These are phyloP conservation scores for Colletotrichum horii DNA, from an alignment of 2,329 filamentous ascomycete genomes.

Conservation along the genomic window DNA sequence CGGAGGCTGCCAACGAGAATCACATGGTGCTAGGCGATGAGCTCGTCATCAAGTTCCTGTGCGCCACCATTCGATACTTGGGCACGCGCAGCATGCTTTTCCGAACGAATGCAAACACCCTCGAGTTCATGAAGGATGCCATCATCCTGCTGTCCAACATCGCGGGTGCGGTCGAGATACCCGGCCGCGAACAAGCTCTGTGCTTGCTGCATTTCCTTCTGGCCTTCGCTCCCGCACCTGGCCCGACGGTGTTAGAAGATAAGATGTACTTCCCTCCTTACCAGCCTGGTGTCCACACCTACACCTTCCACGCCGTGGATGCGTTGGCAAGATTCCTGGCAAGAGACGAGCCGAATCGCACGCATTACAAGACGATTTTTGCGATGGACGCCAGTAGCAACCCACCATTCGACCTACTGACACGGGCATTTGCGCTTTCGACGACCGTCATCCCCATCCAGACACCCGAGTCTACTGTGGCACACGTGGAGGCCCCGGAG, in stretches of 20 bases:
- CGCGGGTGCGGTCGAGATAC: conserved; percentile 78
- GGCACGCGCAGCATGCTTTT: conserved; percentile 89
- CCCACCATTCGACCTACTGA: conserved; percentile 79
- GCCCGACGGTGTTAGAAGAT: conserved; percentile 62
- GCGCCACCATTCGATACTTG: conserved; percentile 82
- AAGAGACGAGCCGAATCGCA: conserved; percentile 90
- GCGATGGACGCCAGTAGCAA: conserved; percentile 69
- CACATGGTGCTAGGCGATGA: conserved; percentile 77
- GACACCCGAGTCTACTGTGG: conserved; percentile 11
- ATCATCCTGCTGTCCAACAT: conserved; percentile 91
- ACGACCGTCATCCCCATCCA: conserved; percentile 84
- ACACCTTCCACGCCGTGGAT: conserved; percentile 89
- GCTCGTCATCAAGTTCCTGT: conserved; percentile 81
- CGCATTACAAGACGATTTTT: conserved; percentile 84
- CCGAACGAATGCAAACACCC: conserved; percentile 79
- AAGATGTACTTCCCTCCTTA: conserved; percentile 78
- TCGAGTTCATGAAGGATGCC: conserved; percentile 97
- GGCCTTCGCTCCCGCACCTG: conserved; percentile 83
- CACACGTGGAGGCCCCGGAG: conserved; percentile 31
- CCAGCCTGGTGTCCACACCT: conserved; percentile 81
- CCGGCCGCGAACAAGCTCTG: conserved; percentile 84
- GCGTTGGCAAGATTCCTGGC: conserved; percentile 90
- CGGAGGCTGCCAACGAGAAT: conserved; percentile 62
- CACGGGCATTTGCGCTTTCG: conserved; percentile 83
- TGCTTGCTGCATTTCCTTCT: conserved; percentile 88